phyloP scores from a whole-genome alignment of 352 stramenopile species.

The Phytophthora lateralis region DNA sequence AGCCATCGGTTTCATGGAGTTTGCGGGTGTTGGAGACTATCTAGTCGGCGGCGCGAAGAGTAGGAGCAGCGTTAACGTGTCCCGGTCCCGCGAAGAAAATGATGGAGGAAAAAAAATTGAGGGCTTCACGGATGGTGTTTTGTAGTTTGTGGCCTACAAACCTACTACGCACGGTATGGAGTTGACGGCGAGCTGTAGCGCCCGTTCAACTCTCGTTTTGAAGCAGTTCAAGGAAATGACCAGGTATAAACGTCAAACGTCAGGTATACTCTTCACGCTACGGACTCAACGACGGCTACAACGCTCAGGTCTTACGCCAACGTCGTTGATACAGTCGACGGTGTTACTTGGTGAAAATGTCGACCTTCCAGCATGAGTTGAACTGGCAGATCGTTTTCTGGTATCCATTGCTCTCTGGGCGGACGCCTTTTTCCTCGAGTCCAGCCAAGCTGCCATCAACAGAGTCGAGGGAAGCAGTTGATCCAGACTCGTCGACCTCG shows the following conservation, averaged over 20 bases:
- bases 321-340: background rate
- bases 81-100: no score
- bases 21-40: background rate
- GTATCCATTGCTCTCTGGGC: constrained; percentile 7
- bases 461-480: background rate
- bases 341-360: constrained; percentile 6
- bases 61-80: background rate
- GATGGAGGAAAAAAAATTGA: no score
- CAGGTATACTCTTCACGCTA: no score
- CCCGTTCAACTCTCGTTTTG: no score
- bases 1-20: background rate
- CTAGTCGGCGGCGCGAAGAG: background rate
- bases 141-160: no score
- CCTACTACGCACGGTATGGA: no score
- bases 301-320: background rate
- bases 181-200: no score
- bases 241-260: no score
- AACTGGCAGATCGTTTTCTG: constrained; percentile 8
- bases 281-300: no score
- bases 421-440: constrained; percentile 2
- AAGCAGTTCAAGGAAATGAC: no score
- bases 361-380: constrained; percentile 17
- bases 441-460: constrained; percentile 8
- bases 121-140: no score
- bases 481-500: constrained; percentile 10